phyloP scores from a whole-genome alignment of 192 early-diverging fungal species.

The Kappamyces sp. region DNA sequence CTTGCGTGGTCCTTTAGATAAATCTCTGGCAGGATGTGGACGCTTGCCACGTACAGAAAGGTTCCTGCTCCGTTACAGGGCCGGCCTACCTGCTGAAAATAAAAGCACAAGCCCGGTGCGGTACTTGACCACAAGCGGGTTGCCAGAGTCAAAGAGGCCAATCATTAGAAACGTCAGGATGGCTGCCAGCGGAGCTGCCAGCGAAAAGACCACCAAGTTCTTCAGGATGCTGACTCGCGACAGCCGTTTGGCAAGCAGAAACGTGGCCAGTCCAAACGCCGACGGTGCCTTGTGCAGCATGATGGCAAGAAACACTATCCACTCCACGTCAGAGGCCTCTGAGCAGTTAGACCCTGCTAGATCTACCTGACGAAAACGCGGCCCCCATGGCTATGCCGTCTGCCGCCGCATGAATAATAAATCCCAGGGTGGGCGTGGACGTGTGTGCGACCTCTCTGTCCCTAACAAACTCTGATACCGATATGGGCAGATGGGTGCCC shows the following conservation, averaged over 20 bases:
- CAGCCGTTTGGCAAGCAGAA: slow-evolving; percentile 73
- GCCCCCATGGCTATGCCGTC: slow-evolving; percentile 94
- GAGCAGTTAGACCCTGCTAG: slow-evolving; percentile 13
- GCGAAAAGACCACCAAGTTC: slow-evolving; percentile 73
- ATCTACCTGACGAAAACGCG: slow-evolving; percentile 57
- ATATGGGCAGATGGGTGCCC: slow-evolving; percentile 9
- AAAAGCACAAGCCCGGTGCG: slow-evolving; percentile 79
- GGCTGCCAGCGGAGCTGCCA: slow-evolving; percentile 79
- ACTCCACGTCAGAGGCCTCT: slow-evolving; percentile 38
- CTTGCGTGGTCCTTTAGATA: slow-evolving; percentile 10
- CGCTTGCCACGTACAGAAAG: slow-evolving; percentile 87
- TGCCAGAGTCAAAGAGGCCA: slow-evolving; percentile 23
- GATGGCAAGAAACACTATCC: slow-evolving; percentile 88
- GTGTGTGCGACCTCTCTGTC: slow-evolving; percentile 12
- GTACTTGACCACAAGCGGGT: slow-evolving; percentile 46
- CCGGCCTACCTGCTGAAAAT: slow-evolving; percentile 71
- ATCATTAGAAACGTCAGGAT: slow-evolving; percentile 49
- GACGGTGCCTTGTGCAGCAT: slow-evolving; percentile 95
- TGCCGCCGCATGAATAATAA: slow-evolving; percentile 92
- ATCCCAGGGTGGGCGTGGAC: slow-evolving; percentile 71
- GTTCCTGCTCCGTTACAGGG: slow-evolving; percentile 23
- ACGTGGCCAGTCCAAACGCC: slow-evolving; percentile 84
- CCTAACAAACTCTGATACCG: slow-evolving; percentile 11
- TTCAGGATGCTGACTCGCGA: slow-evolving; percentile 37
- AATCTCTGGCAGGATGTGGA: slow-evolving; percentile 71